Percentiles rank a stretch among this genome's conserved stretches.
Evolutionary conservation across 345 rosid genomes (phyloP).

Genomic region (Iberis pinnata): DNA sequence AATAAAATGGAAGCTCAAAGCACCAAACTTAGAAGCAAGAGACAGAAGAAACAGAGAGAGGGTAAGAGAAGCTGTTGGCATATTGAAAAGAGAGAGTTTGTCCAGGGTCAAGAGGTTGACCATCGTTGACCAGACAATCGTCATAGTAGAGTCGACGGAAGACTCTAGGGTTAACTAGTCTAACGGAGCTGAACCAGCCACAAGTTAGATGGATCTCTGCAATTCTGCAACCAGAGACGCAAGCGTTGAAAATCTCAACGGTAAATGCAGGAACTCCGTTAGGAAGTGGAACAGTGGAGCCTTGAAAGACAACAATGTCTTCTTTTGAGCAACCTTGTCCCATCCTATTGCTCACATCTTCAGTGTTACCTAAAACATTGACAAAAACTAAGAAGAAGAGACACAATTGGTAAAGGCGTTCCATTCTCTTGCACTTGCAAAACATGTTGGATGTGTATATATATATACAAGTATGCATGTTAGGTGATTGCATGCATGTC

Average conservation of each 20-base stretch:
- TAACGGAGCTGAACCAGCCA: constrained; percentile 66
- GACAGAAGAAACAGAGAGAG: constrained; percentile 51
- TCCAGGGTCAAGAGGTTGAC: constrained; percentile 55
- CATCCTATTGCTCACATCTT: constrained; percentile 32
- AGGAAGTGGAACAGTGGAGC: constrained; percentile 47
- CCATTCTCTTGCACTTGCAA: constrained; percentile 18
- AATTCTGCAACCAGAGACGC: constrained; percentile 52
- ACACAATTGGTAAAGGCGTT: constrained; percentile 13
- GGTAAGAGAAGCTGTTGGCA: constrained; percentile 54
- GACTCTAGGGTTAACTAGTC: constrained; percentile 48
- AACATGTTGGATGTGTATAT: too few relatives aligned
- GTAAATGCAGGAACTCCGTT: constrained; percentile 58
- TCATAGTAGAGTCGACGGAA: constrained; percentile 49
- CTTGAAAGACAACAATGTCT: constrained; percentile 54
- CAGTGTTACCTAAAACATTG: background rate
- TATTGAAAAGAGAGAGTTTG: constrained; percentile 56
- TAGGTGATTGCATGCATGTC: constrained; percentile 38
- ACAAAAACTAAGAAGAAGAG: constrained; percentile 19
- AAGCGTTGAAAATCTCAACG: constrained; percentile 44
- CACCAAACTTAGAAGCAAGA: constrained; percentile 33
- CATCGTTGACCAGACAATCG: constrained; percentile 64
- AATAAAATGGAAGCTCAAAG: background rate
- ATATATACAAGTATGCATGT: too few relatives aligned
- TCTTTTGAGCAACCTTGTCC: constrained; percentile 54
- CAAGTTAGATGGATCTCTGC: constrained; percentile 60